Percentiles rank a stretch among this genome's conserved stretches.
Evolutionary conservation across 2,329 filamentous ascomycete species (phyloP).

Genomic region (Alternaria gaisen): DNA sequence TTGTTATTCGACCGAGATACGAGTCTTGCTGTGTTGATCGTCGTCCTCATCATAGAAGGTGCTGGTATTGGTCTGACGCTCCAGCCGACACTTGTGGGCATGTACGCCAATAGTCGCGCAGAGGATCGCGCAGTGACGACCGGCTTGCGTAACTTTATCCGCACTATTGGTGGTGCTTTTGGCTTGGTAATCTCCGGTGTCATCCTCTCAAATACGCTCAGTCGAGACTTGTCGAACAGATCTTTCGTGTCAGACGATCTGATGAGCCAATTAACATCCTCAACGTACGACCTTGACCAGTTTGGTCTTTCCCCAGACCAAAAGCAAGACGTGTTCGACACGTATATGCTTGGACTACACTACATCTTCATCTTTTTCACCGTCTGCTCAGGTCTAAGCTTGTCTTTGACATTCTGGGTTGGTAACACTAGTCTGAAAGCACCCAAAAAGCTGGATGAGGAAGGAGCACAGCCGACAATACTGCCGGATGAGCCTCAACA

Average conservation of each 20-base stretch:
- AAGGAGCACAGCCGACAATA: constrained; percentile 5
- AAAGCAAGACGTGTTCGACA: constrained; percentile 18
- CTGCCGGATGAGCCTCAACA: neutral
- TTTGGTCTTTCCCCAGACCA: constrained; percentile 20
- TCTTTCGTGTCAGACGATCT: constrained; percentile 21
- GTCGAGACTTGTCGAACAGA: constrained; percentile 13
- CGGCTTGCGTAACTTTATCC: constrained; percentile 69
- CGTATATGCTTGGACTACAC: constrained; percentile 30
- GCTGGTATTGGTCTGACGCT: constrained; percentile 60
- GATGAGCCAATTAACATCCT: constrained; percentile 29
- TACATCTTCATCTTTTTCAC: constrained; percentile 34
- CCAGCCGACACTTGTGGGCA: constrained; percentile 64
- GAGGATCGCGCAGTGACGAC: constrained; percentile 69
- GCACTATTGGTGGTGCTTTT: constrained; percentile 66
- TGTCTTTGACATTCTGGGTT: constrained; percentile 31
- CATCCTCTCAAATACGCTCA: constrained; percentile 30
- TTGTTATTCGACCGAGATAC: constrained; percentile 59
- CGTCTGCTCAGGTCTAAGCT: constrained; percentile 23
- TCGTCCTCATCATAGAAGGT: constrained; percentile 61
- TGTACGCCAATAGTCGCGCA: constrained; percentile 61
- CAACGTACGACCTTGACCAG: constrained; percentile 27
- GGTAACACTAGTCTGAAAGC: constrained; percentile 34
- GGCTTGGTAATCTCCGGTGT: constrained; percentile 61
- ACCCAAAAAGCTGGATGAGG: constrained; percentile 27
- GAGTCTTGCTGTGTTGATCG: constrained; percentile 58